Evolutionary conservation across 768 basidiomycete species (phyloP), one percentile per base, ranked within the genome.

Genomic region (Rhizopogon roseolus): DNA sequence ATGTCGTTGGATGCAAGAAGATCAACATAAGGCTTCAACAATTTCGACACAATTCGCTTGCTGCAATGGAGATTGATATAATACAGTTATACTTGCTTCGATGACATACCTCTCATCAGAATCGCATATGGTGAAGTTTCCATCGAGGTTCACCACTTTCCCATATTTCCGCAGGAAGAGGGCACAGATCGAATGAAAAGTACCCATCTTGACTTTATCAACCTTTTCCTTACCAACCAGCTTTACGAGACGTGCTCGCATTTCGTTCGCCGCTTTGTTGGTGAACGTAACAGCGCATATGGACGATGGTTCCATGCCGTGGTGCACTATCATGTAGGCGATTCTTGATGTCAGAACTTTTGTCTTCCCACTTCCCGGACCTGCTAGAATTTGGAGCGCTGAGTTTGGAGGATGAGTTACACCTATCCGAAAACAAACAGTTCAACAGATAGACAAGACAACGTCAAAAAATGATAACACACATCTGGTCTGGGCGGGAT

Each of bases 221-320:
- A 84, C 85, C 2, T 62, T 63, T 27, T 78, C 66, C 38, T 81
- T 77, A 4, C 91, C 92, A 36, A 96, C 76, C 3, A 93, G 69
- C 55, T 78, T 80, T 17, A 71, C 69, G 29, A 96, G 72, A 4
- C 93, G 77, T 49, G 81, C 76, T 50, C 81, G 77, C 90, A 94
- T 93, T 72, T 94, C 93, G 55, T 82, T 86, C 1, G 92, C 90
- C 14, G 92, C 91, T 67, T 92, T 92, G 72, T 93, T 93, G 9
- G 92, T 93, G 66, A 94, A 96, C 0, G 82, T 96, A 10, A 94
- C 88, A 2, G 86, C 85, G 61, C 85, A 87, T 68, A 90, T 86
- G 16, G 81, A 73, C 4, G 75, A 72, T 2, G 88, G 80, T 10
- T 74, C 63, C 9, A 86, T 62, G 25, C 60, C 60, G 60, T 84